Evolutionary conservation across 2,329 filamentous ascomycete species (phyloP).

Genomic region (Aureobasidium sp.): DNA sequence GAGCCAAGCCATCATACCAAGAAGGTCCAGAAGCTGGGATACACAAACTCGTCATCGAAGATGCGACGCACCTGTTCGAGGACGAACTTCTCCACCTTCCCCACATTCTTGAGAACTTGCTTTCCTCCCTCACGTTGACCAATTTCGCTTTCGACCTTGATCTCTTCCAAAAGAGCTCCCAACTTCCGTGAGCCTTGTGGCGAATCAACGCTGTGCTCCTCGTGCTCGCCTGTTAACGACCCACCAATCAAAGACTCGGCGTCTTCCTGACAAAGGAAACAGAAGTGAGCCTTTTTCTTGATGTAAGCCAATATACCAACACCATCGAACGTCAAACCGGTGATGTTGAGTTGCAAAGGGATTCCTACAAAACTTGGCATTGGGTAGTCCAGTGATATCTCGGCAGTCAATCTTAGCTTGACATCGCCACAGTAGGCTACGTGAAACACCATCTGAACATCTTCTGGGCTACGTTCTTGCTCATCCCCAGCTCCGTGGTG

Average conservation of each 20-base stretch:
- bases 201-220: slow-evolving; percentile 13
- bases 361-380: slow-evolving; percentile 98
- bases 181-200: slow-evolving; percentile 36
- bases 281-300: slow-evolving; percentile 81
- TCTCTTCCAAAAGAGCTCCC: slow-evolving; percentile 80
- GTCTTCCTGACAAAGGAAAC: slow-evolving; percentile 88
- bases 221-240: slow-evolving; percentile 23
- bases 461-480: slow-evolving; percentile 68
- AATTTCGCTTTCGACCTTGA: slow-evolving; percentile 95
- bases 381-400: slow-evolving; percentile 93
- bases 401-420: slow-evolving; percentile 79
- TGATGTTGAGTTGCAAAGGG: slow-evolving; percentile 89
- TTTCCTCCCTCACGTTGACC: slow-evolving; percentile 84
- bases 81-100: slow-evolving; percentile 96
- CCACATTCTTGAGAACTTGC: slow-evolving; percentile 95
- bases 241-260: slow-evolving; percentile 58
- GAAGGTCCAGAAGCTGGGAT: slow-evolving; percentile 98
- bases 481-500: neutral
- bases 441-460: slow-evolving; percentile 87
- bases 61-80: slow-evolving; percentile 93
- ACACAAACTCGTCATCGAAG: slow-evolving; percentile 98
- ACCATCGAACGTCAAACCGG: slow-evolving; percentile 88
- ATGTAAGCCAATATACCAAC: slow-evolving; percentile 90
- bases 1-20: slow-evolving; percentile 53
- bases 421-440: slow-evolving; percentile 86